A percentile compares a stretch with the other conserved stretches of the same genome.
Evolutionary conservation across 2,329 filamentous ascomycete genomes (phyloP).

Genomic region (Didymella arachidicola): DNA sequence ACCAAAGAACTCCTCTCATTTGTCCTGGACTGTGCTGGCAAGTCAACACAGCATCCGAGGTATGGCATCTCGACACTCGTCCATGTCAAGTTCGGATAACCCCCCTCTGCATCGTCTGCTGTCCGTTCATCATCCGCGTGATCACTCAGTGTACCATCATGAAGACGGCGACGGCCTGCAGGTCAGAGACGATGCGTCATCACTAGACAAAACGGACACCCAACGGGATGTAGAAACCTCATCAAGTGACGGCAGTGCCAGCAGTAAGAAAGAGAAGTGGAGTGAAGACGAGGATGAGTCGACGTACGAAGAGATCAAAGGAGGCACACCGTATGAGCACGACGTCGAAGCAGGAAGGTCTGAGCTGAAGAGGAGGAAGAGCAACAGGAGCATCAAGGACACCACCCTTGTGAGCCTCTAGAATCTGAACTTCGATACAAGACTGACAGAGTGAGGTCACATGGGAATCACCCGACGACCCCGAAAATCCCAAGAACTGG

Average conservation of each 20-base stretch:
- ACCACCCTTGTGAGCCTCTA: conserved; percentile 41
- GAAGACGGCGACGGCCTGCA: conserved; percentile 39
- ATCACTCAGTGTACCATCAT: conserved; percentile 47
- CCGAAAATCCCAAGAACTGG: conserved; percentile 59
- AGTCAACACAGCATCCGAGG: conserved; percentile 4
- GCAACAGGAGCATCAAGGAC: conserved; percentile 38
- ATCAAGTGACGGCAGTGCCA: conserved; percentile 19
- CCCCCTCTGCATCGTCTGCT: conserved; percentile 38
- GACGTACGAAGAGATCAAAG: conserved; percentile 39
- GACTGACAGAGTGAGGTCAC: conserved; percentile 43
- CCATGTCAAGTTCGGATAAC: conserved; percentile 36
- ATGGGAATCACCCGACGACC: conserved; percentile 57
- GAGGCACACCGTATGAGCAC: conserved; percentile 40
- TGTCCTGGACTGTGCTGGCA: neutral
- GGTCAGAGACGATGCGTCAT: conserved; percentile 31
- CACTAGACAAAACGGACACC: conserved; percentile 39
- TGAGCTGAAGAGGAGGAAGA: conserved; percentile 39
- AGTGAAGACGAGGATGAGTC: conserved; percentile 23
- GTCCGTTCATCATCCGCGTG: conserved; percentile 45
- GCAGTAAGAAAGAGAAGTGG: conserved; percentile 19
- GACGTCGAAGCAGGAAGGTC: conserved; percentile 38
- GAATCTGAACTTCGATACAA: too few relatives aligned
- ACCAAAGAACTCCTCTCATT: neutral
- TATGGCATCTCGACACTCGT: conserved; percentile 14
- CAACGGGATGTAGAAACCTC: conserved; percentile 25